A percentile compares a stretch with the other conserved stretches of the same genome.
Conservation (phyloP, 768 basidiomycete species). For the Candolleomyces eurysporus region DNA sequence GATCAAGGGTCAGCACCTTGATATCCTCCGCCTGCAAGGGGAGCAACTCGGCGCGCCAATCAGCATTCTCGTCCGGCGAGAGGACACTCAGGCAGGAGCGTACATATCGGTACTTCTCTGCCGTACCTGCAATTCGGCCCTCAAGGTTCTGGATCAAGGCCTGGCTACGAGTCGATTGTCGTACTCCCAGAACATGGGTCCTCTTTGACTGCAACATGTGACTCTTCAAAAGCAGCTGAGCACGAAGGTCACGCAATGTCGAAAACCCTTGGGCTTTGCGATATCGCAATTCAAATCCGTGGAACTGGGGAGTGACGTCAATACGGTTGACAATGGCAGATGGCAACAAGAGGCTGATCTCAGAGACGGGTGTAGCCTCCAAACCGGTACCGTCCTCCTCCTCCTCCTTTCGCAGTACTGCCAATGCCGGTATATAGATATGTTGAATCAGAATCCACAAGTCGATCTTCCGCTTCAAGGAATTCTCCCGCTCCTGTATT, state of each 20-base stretch:
- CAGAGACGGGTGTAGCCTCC: neutral
- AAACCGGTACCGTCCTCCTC: no score
- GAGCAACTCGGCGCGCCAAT: no score
- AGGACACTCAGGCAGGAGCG: slow-evolving; percentile 3
- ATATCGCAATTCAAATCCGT: slow-evolving; percentile 24
- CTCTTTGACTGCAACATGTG: slow-evolving; percentile 27
- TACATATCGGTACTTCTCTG: slow-evolving; percentile 13
- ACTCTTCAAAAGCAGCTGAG: slow-evolving; percentile 24
- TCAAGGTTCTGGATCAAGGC: slow-evolving; percentile 14
- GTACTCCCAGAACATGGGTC: slow-evolving; percentile 20
- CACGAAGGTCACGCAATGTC: slow-evolving; percentile 24
- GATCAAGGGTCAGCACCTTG: no score
- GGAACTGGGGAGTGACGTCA: neutral
- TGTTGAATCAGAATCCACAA: no score
- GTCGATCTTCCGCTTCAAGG: no score
- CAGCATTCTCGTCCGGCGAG: slow-evolving; percentile 3
- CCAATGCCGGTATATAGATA: no score
- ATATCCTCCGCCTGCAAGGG: no score
- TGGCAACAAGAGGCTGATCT: no score
- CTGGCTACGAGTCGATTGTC: slow-evolving; percentile 18
- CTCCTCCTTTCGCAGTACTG: no score
- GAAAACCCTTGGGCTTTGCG: slow-evolving; percentile 28
- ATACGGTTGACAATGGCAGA: no score
- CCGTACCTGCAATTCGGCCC: slow-evolving; percentile 12
- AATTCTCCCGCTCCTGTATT: no score